Percentiles rank a stretch among this genome's conserved stretches.
These are phyloP conservation scores for Camellia oleifera DNA, from an alignment of 179 eudicot genomes.

Conservation along the genomic window DNA sequence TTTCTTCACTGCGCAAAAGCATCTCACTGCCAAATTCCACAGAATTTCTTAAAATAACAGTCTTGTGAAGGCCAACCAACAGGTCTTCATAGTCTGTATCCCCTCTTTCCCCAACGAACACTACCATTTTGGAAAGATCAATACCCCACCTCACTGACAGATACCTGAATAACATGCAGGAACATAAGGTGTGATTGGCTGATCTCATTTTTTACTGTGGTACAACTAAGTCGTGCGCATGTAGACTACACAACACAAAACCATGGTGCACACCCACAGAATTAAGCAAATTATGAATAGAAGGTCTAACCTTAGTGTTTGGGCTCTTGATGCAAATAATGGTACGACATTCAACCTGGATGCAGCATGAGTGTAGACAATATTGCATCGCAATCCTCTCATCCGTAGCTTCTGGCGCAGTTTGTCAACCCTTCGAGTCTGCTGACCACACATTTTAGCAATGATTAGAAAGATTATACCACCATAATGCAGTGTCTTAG, in stretches of 20 bases:
- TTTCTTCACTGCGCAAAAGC: conserved; percentile 34
- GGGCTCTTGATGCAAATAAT: conserved; percentile 50
- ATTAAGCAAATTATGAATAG: not conserved
- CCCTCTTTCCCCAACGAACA: conserved; percentile 53
- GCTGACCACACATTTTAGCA: conserved; percentile 9
- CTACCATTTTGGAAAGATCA: conserved; percentile 43
- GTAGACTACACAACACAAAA: conserved; percentile 6
- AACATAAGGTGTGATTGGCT: not conserved
- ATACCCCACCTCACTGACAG: conserved; percentile 57
- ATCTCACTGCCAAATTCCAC: conserved; percentile 39
- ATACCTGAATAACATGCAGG: conserved; percentile 37
- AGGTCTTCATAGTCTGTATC: conserved; percentile 58
- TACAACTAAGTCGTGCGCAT: not conserved
- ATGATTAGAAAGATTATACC: not conserved
- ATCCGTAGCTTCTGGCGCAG: conserved; percentile 45
- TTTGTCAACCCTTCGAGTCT: conserved; percentile 42
- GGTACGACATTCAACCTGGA: conserved; percentile 47
- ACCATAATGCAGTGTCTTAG: not conserved
- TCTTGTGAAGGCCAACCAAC: conserved; percentile 56
- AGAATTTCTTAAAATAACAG: conserved; percentile 41
- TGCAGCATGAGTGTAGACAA: conserved; percentile 41
- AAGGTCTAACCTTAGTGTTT: conserved; percentile 43
- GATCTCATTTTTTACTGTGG: not conserved
- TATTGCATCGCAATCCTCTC: conserved; percentile 54
- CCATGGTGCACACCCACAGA: not conserved